Base-by-base conservation (phyloP, 2,329 filamentous ascomycete genomes). In the Chrysoporthe puriensis region DNA sequence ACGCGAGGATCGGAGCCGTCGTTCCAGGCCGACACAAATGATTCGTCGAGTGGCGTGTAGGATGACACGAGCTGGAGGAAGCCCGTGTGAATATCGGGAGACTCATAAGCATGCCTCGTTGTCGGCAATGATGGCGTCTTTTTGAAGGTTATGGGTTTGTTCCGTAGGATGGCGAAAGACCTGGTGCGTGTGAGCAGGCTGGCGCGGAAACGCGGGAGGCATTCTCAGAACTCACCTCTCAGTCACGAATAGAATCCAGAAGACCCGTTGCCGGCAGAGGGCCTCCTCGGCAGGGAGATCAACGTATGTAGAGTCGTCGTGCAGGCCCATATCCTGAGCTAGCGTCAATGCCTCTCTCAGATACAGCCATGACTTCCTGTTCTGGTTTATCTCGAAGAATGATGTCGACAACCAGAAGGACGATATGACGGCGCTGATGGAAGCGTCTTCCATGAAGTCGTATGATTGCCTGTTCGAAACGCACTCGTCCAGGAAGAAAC, bases 11-110 rank as follows among this genome's bases (percentile, higher is more conserved):
- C 77, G 26, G 79, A 79, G 4, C 84, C 81, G 70, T 89, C 86
- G 74, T 90, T 90, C 88, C 88, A 90, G 0, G 88, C 80, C 13
- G 84, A 83, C 16, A 90, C 82, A 72, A 90, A 90, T 0, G 83
- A 85, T 70, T 90, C 86, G 73, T 90, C 87, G 48, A 90, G 85
- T 1, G 86, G 86, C 44, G 85, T 83, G 76, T 88, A 90, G 16
- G 88, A 83, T 62, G 85, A 83, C 57, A 89, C 85, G 13, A 90
- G 80, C 70, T 87, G 84, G 44, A 86, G 79, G 70, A 90, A 89
- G 1, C 88, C 88, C 13, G 83, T 79, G 42, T 87, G 80, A 65
- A 87, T 83, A 34, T 83, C 82, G 0, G 79, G 78, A 0, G 81
- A 78, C 72, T 89, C 87, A 62, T 84, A 84, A 4, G 82, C 79